These are phyloP conservation scores for Lodderomyces theae DNA, from an alignment of 1,139 yeast genomes.

Conservation along the genomic window DNA sequence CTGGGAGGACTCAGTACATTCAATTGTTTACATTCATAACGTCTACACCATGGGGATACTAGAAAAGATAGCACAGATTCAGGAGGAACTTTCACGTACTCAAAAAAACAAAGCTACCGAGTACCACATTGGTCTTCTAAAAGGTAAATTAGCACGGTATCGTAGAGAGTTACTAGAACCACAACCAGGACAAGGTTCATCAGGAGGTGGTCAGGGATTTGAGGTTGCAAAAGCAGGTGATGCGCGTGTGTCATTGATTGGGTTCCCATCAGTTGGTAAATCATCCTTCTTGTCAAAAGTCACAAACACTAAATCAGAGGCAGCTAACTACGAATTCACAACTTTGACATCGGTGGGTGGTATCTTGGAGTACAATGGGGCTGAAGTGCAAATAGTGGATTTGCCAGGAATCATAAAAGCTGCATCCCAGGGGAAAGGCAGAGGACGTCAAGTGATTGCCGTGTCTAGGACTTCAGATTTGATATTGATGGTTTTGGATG, in stretches of 20 bases:
- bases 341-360: constrained; percentile 97
- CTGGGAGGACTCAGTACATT: background rate
- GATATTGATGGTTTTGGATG: constrained; percentile 90
- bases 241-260: constrained; percentile 92
- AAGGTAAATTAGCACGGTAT: constrained; percentile 93
- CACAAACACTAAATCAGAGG: constrained; percentile 90
- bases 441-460: constrained; percentile 95
- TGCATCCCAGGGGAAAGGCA: constrained; percentile 95
- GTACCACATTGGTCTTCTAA: constrained; percentile 88
- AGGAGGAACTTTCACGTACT: constrained; percentile 90
- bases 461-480: constrained; percentile 94
- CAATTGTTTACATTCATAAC: background rate
- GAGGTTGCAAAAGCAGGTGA: constrained; percentile 96
- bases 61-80: constrained; percentile 86
- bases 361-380: constrained; percentile 89
- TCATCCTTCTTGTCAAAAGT: constrained; percentile 84
- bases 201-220: constrained; percentile 83
- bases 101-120: constrained; percentile 98
- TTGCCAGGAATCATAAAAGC: constrained; percentile 97
- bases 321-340: constrained; percentile 93
- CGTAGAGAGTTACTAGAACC: constrained; percentile 92
- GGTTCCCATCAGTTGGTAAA: constrained; percentile 97
- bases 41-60: constrained; percentile 27
- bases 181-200: constrained; percentile 65
- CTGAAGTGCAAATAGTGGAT: constrained; percentile 94